phyloP scores from a whole-genome alignment of 208 protist species.

The Crithidia mellificae region DNA sequence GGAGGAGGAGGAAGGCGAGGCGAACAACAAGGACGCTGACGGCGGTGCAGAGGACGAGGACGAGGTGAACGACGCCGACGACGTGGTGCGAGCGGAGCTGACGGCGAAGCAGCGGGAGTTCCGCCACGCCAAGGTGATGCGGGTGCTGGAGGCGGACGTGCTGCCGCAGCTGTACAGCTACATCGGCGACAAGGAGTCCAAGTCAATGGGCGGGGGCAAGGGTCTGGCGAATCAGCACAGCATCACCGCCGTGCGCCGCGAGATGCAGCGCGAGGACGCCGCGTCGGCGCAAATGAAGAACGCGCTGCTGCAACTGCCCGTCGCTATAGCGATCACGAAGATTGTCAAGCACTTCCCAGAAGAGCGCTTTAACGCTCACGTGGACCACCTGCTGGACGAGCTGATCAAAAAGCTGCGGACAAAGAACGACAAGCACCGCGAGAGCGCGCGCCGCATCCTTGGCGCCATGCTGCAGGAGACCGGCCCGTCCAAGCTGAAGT shows the following conservation, averaged over 20 bases:
- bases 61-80: constrained; percentile 60
- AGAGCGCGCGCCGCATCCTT: constrained; percentile 81
- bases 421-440: constrained; percentile 87
- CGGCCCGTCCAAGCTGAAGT: constrained; percentile 78
- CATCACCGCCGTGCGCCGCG: constrained; percentile 59
- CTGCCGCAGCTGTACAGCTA: constrained; percentile 87
- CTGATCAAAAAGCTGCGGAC: constrained; percentile 84
- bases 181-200: constrained; percentile 53
- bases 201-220: constrained; percentile 27
- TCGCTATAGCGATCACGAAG: constrained; percentile 86
- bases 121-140: constrained; percentile 61
- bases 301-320: constrained; percentile 82
- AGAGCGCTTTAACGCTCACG: constrained; percentile 72
- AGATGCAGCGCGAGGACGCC: constrained; percentile 66
- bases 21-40: constrained; percentile 17
- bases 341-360: constrained; percentile 83
- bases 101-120: constrained; percentile 49
- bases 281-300: constrained; percentile 52
- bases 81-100: constrained; percentile 34
- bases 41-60: constrained; percentile 38
- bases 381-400: constrained; percentile 80
- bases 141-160: constrained; percentile 78
- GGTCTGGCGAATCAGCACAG: constrained; percentile 61
- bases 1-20: constrained; percentile 26
- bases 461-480: constrained; percentile 82